Evolutionary conservation across 331 rosid genomes (phyloP).

Genomic region (Quercus phellos): DNA sequence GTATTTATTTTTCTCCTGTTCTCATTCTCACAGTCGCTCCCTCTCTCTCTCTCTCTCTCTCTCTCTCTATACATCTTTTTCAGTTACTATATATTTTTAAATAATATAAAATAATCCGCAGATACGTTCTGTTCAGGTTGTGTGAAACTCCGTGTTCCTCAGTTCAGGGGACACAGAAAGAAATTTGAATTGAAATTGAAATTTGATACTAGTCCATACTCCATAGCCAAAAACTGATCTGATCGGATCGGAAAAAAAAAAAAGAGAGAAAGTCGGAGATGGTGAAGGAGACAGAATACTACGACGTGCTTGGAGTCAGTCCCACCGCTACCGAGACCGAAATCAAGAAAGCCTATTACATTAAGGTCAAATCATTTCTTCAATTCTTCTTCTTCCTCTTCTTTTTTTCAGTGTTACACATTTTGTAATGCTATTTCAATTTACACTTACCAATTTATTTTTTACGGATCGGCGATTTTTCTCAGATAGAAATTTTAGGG

Average conservation of each 20-base stretch:
- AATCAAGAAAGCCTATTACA: conserved; percentile 95
- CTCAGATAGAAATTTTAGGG: no score
- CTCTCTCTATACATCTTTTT: neutral
- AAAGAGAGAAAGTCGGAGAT: conserved; percentile 22
- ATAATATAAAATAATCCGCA: neutral
- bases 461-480: no score
- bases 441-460: no score
- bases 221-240: neutral
- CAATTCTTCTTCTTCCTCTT: neutral
- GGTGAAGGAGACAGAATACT: conserved; percentile 98
- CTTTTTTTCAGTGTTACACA: neutral
- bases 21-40: neutral
- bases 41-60: neutral
- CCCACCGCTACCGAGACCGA: conserved; percentile 88
- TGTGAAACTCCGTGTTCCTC: neutral
- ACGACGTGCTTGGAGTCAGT: conserved; percentile 86
- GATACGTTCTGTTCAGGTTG: neutral
- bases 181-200: neutral
- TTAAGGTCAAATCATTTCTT: conserved; percentile 54
- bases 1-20: neutral
- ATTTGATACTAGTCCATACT: neutral
- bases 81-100: neutral
- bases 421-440: neutral
- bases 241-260: conserved; percentile 18
- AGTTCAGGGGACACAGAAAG: no score